phyloP scores from a whole-genome alignment of 2,329 filamentous ascomycete species.

The Fusarium sambucinum region DNA sequence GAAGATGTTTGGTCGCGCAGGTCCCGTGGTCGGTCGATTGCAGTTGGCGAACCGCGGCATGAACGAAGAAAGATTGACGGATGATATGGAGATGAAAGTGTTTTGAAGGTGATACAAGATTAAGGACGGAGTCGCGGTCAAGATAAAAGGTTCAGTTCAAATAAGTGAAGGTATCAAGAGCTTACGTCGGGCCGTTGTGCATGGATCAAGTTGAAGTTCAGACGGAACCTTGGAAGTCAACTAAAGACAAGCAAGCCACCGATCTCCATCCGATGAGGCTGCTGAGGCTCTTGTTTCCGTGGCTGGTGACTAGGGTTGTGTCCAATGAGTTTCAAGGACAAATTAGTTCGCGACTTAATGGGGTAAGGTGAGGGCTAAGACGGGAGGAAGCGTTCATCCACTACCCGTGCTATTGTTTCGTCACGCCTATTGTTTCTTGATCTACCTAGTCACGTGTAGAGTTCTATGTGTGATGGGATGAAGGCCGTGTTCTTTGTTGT shows the following conservation, averaged over 20 bases:
- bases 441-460: slow-evolving; percentile 20
- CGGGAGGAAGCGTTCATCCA: slow-evolving; percentile 36
- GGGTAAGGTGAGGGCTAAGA: slow-evolving; percentile 16
- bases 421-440: not conserved
- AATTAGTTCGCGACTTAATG: not conserved
- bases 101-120: not conserved
- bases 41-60: slow-evolving; percentile 46
- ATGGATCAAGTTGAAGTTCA: slow-evolving; percentile 34
- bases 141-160: not conserved
- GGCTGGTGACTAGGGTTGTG: slow-evolving; percentile 41
- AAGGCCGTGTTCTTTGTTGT: not conserved
- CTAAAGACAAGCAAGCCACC: slow-evolving; percentile 34
- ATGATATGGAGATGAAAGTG: not conserved
- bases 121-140: not conserved
- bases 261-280: slow-evolving; percentile 42
- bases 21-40: slow-evolving; percentile 45
- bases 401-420: not conserved
- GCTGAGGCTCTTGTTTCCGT: slow-evolving; percentile 45
- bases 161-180: slow-evolving; percentile 33
- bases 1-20: slow-evolving; percentile 43
- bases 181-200: slow-evolving; percentile 27
- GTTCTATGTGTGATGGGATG: not conserved
- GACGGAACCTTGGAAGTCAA: slow-evolving; percentile 19
- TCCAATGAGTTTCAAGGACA: slow-evolving; percentile 23
- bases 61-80: slow-evolving; percentile 1